Percentiles rank a stretch among this genome's conserved stretches.
Evolutionary conservation across 352 stramenopile species (phyloP).

Genomic region (Plasmopara halstedii): DNA sequence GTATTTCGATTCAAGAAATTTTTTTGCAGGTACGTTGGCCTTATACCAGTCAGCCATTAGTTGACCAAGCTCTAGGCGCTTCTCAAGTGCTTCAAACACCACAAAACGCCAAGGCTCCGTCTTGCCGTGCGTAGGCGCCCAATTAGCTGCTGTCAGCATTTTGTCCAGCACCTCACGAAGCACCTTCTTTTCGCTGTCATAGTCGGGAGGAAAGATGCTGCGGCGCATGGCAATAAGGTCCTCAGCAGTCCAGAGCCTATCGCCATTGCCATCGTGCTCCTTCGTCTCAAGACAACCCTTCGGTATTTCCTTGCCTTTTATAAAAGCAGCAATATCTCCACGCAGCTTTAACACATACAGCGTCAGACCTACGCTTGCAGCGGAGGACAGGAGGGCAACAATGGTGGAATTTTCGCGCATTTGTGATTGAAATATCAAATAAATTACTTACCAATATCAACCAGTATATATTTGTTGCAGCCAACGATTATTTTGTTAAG

Average conservation of each 20-base stretch:
- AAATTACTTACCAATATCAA: no score
- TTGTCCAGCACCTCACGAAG: slow-evolving; percentile 53
- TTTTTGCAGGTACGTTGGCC: slow-evolving; percentile 44
- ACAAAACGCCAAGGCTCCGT: slow-evolving; percentile 84
- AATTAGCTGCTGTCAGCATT: slow-evolving; percentile 76
- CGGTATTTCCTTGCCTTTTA: slow-evolving; percentile 12
- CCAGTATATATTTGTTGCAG: no score
- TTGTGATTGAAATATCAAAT: no score
- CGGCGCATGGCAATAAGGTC: slow-evolving; percentile 72
- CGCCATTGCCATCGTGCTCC: slow-evolving; percentile 11
- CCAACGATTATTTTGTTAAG: no score
- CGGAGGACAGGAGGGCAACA: slow-evolving; percentile 22
- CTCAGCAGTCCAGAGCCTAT: slow-evolving; percentile 55
- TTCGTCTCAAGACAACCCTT: slow-evolving; percentile 20
- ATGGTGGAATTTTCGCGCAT: slow-evolving; percentile 20
- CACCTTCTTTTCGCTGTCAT: slow-evolving; percentile 46
- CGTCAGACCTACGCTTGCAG: slow-evolving; percentile 24
- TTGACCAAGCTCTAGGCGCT: slow-evolving; percentile 47
- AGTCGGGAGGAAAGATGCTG: slow-evolving; percentile 68
- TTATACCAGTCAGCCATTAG: slow-evolving; percentile 68
- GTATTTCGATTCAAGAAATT: slow-evolving; percentile 75
- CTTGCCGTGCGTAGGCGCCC: slow-evolving; percentile 70
- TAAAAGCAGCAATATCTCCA: slow-evolving; percentile 6
- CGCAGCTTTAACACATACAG: slow-evolving; percentile 35
- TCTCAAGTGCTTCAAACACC: slow-evolving; percentile 51